Conservation (phyloP, 768 basidiomycete species). For the Mycena galericulata region DNA sequence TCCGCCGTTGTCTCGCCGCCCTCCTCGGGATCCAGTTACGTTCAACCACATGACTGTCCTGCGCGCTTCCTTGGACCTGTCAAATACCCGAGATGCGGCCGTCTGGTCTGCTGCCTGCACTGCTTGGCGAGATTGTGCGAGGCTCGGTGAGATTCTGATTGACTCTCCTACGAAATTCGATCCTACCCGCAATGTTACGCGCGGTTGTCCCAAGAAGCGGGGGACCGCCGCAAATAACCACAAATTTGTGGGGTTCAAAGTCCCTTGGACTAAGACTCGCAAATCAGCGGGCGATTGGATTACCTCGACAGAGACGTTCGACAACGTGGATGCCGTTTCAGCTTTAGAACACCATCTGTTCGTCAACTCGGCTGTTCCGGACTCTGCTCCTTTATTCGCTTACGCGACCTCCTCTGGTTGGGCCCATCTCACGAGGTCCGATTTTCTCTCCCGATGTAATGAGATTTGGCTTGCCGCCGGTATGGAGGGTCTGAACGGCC, state of each 20-base stretch:
- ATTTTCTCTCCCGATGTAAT: no score
- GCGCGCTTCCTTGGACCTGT: not conserved
- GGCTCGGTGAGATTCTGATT: not conserved
- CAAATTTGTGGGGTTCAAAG: not conserved
- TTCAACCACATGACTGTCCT: constrained; percentile 6
- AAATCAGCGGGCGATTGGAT: not conserved
- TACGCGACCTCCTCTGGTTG: no score
- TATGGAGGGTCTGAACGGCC: no score
- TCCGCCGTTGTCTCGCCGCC: not conserved
- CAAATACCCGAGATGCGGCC: not conserved
- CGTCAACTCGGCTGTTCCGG: no score
- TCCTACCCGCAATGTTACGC: not conserved
- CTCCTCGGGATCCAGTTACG: not conserved
- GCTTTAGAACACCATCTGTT: not conserved
- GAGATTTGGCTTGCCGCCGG: no score
- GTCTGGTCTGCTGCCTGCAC: not conserved
- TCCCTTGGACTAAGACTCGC: not conserved
- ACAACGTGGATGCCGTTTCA: not conserved
- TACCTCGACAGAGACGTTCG: constrained; percentile 44
- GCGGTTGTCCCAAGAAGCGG: not conserved
- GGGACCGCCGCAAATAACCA: not conserved
- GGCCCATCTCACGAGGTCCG: no score
- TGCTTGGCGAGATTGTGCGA: not conserved
- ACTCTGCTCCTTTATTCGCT: no score
- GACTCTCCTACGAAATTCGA: not conserved